Conservation (phyloP, 768 basidiomycete genomes). For the Lactarius sp. region DNA sequence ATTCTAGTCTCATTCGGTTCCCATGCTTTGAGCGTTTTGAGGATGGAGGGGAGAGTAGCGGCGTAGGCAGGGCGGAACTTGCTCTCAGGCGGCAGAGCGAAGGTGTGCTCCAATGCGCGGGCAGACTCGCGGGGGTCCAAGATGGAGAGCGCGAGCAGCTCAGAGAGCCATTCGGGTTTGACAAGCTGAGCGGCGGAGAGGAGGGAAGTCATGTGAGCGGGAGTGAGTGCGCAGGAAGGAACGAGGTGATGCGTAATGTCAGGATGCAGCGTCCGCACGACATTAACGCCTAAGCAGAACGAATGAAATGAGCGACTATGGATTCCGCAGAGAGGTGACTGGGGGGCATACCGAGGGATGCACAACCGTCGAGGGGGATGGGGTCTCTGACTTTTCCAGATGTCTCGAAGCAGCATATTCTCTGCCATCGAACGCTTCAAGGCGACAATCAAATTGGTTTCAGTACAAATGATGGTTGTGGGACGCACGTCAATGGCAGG, state of each 20-base stretch:
- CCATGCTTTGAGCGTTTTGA: slow-evolving; percentile 57
- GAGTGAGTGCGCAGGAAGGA: slow-evolving; percentile 44
- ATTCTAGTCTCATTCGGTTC: slow-evolving; percentile 61
- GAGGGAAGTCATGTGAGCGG: slow-evolving; percentile 52
- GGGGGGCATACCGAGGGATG: slow-evolving; percentile 45
- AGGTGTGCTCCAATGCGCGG: slow-evolving; percentile 47
- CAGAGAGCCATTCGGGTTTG: slow-evolving; percentile 61
- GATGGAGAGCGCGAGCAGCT: slow-evolving; percentile 51
- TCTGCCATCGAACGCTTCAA: slow-evolving; percentile 30
- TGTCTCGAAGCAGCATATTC: slow-evolving; percentile 25
- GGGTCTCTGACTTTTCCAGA: slow-evolving; percentile 28
- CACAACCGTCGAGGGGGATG: slow-evolving; percentile 29
- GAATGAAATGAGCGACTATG: slow-evolving; percentile 1
- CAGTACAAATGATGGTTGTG: neutral
- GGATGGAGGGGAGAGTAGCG: slow-evolving; percentile 41
- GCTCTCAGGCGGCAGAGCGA: slow-evolving; percentile 44
- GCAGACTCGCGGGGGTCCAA: slow-evolving; percentile 33
- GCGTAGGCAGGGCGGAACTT: slow-evolving; percentile 60
- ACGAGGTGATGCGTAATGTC: slow-evolving; percentile 64
- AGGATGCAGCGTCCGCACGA: slow-evolving; percentile 42
- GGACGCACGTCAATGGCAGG: slow-evolving; percentile 43
- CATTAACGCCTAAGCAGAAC: slow-evolving; percentile 45
- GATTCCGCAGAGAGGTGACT: neutral
- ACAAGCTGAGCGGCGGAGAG: slow-evolving; percentile 55
- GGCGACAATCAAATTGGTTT: slow-evolving; percentile 3